These are phyloP conservation scores for Triticum timopheevii DNA, from an alignment of 176 grass and related monocot genomes.

Conservation along the genomic window DNA sequence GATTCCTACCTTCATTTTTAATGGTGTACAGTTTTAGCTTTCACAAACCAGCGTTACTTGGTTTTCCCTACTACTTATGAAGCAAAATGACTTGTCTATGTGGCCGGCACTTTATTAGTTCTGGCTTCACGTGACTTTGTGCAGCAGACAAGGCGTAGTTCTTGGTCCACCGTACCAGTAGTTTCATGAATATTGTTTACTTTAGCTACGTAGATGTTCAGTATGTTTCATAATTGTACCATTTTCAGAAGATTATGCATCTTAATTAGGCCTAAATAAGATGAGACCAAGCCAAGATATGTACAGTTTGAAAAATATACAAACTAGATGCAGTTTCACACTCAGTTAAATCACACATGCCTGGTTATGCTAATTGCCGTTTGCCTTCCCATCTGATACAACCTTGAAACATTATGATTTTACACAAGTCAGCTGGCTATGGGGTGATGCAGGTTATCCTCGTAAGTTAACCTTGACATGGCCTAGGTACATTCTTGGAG, in stretches of 20 bases:
- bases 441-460: neutral
- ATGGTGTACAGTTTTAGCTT: neutral
- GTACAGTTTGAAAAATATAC: neutral
- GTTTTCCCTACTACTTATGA: neutral
- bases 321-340: neutral
- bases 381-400: neutral
- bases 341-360: neutral
- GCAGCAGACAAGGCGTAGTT: neutral
- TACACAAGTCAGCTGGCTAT: too few relatives aligned
- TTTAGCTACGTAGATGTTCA: neutral
- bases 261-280: neutral
- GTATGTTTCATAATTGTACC: neutral
- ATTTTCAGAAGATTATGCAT: constrained; percentile 7
- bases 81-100: neutral
- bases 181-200: neutral
- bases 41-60: neutral
- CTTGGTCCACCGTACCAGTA: neutral
- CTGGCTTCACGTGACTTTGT: constrained; percentile 5
- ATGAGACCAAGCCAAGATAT: neutral
- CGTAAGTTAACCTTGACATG: neutral
- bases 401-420: neutral
- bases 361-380: neutral
- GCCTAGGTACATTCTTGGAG: neutral
- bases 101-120: neutral
- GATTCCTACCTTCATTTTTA: neutral